Conservation (phyloP, 805 yeast genomes). For the Ogataea pilisensis region DNA sequence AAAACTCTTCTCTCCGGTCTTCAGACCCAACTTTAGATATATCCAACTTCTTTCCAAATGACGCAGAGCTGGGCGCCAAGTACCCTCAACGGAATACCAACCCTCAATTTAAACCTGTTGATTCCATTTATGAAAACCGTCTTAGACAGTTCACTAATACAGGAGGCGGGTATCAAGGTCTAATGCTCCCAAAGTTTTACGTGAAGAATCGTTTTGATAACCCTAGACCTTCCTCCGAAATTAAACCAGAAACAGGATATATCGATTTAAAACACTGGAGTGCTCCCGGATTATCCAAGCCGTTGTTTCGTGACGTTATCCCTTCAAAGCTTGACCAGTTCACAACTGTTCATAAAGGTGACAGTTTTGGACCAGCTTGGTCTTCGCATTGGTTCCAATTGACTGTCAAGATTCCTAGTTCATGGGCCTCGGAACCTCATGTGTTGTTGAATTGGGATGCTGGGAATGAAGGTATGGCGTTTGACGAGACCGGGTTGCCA, state of each 20-base stretch:
- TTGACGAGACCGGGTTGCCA: conserved; percentile 61
- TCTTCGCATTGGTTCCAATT: conserved; percentile 91
- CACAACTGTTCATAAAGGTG: conserved; percentile 61
- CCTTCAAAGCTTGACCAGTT: conserved; percentile 44
- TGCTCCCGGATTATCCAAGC: conserved; percentile 68
- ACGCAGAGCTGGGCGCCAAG: conserved; percentile 5
- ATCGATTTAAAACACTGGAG: conserved; percentile 63
- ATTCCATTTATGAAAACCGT: conserved; percentile 66
- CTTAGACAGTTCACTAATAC: conserved; percentile 68
- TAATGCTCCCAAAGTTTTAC: conserved; percentile 81
- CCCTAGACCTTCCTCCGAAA: conserved; percentile 21
- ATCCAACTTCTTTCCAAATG: not conserved
- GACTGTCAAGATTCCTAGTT: conserved; percentile 55
- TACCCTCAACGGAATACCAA: conserved; percentile 40
- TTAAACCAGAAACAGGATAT: conserved; percentile 33
- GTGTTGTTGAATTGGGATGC: conserved; percentile 81
- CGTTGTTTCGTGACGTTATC: conserved; percentile 57
- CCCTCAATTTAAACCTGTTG: conserved; percentile 76
- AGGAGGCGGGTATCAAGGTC: conserved; percentile 67
- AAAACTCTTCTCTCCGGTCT: not conserved
- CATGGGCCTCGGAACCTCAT: conserved; percentile 50
- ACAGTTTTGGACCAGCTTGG: conserved; percentile 93
- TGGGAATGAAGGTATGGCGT: conserved; percentile 79
- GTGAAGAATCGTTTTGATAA: conserved; percentile 54
- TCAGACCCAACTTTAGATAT: not conserved